Evolutionary conservation across 805 yeast species (phyloP).

Genomic region (Lipomyces spencermartinsiae): DNA sequence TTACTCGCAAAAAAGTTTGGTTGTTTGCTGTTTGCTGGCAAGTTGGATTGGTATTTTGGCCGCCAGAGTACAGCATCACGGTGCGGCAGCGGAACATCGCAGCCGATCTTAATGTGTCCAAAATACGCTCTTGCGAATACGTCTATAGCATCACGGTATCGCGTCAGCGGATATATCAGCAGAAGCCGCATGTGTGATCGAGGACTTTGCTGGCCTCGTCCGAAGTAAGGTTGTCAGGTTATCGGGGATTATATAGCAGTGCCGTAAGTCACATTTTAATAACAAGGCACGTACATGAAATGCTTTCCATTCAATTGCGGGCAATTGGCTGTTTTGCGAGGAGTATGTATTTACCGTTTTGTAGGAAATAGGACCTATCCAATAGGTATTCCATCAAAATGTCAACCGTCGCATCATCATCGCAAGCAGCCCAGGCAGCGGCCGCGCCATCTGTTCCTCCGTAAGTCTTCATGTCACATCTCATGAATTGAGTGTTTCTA

Average conservation of each 20-base stretch:
- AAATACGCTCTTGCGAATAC: too few relatives aligned
- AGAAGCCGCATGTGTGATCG: background rate
- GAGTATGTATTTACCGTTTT: background rate
- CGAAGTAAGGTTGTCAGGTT: background rate
- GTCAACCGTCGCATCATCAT: background rate
- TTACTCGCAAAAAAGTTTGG: too few relatives aligned
- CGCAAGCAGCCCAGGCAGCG: background rate
- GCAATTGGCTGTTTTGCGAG: background rate
- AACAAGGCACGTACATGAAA: background rate
- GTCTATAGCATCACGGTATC: background rate
- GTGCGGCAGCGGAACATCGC: too few relatives aligned
- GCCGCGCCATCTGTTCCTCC: background rate
- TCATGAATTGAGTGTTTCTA: background rate
- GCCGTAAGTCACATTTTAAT: background rate
- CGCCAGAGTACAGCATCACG: too few relatives aligned
- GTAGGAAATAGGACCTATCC: background rate
- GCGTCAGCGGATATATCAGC: background rate
- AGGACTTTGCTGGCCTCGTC: background rate
- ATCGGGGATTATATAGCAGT: background rate
- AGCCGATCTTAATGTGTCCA: background rate
- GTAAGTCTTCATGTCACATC: background rate
- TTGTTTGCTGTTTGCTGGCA: too few relatives aligned
- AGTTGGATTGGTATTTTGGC: too few relatives aligned
- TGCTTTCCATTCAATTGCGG: background rate
- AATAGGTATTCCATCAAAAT: background rate